These are phyloP conservation scores for Phytophthora megakarya DNA, from an alignment of 352 stramenopile species.

Conservation along the genomic window DNA sequence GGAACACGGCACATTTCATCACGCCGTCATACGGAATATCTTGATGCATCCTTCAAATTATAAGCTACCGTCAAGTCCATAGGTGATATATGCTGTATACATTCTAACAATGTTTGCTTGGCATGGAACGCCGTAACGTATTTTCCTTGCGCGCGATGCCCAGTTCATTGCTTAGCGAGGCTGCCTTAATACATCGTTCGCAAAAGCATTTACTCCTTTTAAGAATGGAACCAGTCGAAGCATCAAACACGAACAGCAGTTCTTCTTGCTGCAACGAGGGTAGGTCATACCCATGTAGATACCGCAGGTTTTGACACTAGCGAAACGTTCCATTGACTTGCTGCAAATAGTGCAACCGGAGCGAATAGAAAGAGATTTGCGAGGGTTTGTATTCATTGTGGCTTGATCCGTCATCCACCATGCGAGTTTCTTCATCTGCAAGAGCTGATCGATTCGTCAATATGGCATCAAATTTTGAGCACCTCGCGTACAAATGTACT, in stretches of 20 bases:
- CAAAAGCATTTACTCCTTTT: constrained; percentile 31
- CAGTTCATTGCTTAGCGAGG: constrained; percentile 16
- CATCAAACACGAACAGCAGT: constrained; percentile 10
- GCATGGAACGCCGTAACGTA: no score
- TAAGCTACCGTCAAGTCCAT: no score
- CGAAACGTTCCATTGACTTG: constrained; percentile 24
- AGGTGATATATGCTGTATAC: no score
- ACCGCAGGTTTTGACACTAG: constrained; percentile 20
- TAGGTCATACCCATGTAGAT: constrained; percentile 26
- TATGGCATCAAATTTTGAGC: no score
- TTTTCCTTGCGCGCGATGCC: constrained; percentile 22
- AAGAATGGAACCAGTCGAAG: background rate
- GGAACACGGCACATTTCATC: no score
- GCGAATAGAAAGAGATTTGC: constrained; percentile 20
- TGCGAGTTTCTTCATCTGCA: constrained; percentile 62
- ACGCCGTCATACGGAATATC: no score
- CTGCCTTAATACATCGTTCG: constrained; percentile 21
- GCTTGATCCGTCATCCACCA: constrained; percentile 38
- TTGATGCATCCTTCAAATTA: no score
- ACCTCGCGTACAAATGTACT: no score
- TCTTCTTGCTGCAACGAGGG: constrained; percentile 39
- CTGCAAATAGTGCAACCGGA: constrained; percentile 23
- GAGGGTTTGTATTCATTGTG: constrained; percentile 6
- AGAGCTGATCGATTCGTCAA: constrained; percentile 42
- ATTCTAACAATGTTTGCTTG: no score